A percentile compares a stretch with the other conserved stretches of the same genome.
Conservation (phyloP, 2,329 filamentous ascomycete species). For the Fusarium sp. region DNA sequence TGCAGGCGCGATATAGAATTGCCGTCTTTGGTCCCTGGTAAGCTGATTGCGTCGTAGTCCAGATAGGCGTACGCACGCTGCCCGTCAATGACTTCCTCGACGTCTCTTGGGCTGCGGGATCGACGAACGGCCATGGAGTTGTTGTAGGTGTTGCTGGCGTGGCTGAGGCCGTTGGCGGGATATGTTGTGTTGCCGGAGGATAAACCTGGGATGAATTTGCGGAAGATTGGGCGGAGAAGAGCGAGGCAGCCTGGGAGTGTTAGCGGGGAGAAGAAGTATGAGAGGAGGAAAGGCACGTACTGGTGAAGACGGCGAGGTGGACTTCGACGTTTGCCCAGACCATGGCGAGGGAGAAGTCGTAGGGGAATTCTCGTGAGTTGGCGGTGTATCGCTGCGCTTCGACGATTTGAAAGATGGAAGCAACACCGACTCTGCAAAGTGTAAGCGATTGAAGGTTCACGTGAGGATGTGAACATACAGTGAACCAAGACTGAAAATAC, state of each 20-base stretch:
- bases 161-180: slow-evolving; percentile 23
- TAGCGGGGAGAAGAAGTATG: background rate
- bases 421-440: slow-evolving; percentile 20
- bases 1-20: slow-evolving; percentile 21
- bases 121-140: slow-evolving; percentile 6
- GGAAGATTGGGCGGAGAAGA: slow-evolving; percentile 34
- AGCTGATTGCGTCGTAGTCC: slow-evolving; percentile 36
- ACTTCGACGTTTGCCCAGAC: slow-evolving; percentile 33
- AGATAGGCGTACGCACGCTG: slow-evolving; percentile 21
- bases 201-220: slow-evolving; percentile 34
- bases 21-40: slow-evolving; percentile 34
- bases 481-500: slow-evolving; percentile 29
- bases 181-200: slow-evolving; percentile 25
- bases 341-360: slow-evolving; percentile 32
- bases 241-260: slow-evolving; percentile 19
- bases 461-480: background rate
- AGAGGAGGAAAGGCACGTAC: background rate
- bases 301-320: slow-evolving; percentile 32
- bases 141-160: slow-evolving; percentile 11
- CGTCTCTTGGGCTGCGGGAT: slow-evolving; percentile 3
- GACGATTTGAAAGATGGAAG: slow-evolving; percentile 33
- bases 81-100: slow-evolving; percentile 17
- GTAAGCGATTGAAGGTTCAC: background rate
- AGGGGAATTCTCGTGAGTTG: slow-evolving; percentile 29
- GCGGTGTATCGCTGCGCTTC: slow-evolving; percentile 22